Evolutionary conservation across 2,329 filamentous ascomycete genomes (phyloP).

Genomic region (Aspergillus sp.): DNA sequence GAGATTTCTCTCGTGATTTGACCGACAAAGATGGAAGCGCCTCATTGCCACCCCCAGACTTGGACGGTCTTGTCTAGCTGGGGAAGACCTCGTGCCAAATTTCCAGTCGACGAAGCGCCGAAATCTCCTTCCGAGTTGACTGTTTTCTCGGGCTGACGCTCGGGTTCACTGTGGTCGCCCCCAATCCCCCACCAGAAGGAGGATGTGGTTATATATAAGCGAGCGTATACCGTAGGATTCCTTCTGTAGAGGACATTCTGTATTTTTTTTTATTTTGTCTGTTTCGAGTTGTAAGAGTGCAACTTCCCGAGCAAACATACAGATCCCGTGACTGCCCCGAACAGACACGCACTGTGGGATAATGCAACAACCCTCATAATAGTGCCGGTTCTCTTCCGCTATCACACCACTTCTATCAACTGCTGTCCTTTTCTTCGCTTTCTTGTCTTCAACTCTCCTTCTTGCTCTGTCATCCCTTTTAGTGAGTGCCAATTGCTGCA

Average conservation of each 20-base stretch:
- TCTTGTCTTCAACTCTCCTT: background rate
- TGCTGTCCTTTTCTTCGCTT: background rate
- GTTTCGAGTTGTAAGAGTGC: background rate
- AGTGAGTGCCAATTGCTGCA: background rate
- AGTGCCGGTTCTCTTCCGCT: background rate
- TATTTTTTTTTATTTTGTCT: background rate
- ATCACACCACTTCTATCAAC: background rate
- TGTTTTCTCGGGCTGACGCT: conserved; percentile 8
- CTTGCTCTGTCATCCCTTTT: conserved; percentile 4
- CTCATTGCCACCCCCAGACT: background rate
- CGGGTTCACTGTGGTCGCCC: conserved; percentile 1
- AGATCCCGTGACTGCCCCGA: background rate
- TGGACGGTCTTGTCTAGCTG: background rate
- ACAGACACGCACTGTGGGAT: background rate
- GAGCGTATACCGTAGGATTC: too few species aligned
- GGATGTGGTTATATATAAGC: conserved; percentile 7
- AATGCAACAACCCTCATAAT: background rate
- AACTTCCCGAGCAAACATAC: background rate
- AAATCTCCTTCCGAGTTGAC: conserved; percentile 14
- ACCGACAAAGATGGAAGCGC: conserved; percentile 2
- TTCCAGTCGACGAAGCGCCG: conserved; percentile 8
- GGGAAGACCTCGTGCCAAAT: background rate
- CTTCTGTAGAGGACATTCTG: background rate
- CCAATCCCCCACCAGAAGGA: conserved; percentile 6
- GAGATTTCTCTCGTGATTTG: conserved; percentile 15